Evolutionary conservation across 495 filamentous ascomycete species (phyloP), one percentile per base, ranked within the genome.

Genomic region (Lineolata rhizophorae): DNA sequence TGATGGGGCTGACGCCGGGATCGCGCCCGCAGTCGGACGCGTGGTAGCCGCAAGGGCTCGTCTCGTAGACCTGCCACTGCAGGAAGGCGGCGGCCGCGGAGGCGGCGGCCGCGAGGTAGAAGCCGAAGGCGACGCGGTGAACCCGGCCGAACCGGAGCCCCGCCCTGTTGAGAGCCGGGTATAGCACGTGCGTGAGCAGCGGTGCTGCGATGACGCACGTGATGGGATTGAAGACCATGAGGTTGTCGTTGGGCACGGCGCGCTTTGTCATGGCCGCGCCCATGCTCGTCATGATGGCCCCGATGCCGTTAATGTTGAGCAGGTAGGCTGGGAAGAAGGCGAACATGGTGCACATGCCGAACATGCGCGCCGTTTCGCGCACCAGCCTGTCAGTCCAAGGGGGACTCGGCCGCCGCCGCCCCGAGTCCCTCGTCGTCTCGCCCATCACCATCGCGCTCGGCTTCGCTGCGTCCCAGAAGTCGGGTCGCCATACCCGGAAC

Each of bases 391-490:
- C 62, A 9, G 58, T 55, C 52, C 61, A 69, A 18, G 36, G 26
- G 22, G n/a, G 6, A n/a, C n/a, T n/a, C n/a, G n/a, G n/a, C n/a
- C 6, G 30, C 38, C 10, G 24, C 35, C n/a, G 40, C 32, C 9
- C 30, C 19, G 18, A 27, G 10, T 56, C 53, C 0, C 20, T 31
- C 16, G 27, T 39, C 20, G 63, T 55, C 3, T 63, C 63, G 9
- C 54, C 47, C 12, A 52, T 53, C 8, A 55, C 56, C 30, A 76
- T 58, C 28, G 59, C 47, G 27, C 62, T 65, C 0, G 76, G 73
- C 42, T 67, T 71, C 12, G 69, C 76, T 2, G 62, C 44, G 4
- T 81, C 63, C 58, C 63, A 76, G 48, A 75, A 75, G 18, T 61
- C 57, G 20, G 56, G 50, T 3, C 61, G 58, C 44, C 65, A 65